A percentile compares a stretch with the other conserved stretches of the same genome.
Conservation (phyloP, 2,329 filamentous ascomycete genomes). For the Aureobasidium sp. region DNA sequence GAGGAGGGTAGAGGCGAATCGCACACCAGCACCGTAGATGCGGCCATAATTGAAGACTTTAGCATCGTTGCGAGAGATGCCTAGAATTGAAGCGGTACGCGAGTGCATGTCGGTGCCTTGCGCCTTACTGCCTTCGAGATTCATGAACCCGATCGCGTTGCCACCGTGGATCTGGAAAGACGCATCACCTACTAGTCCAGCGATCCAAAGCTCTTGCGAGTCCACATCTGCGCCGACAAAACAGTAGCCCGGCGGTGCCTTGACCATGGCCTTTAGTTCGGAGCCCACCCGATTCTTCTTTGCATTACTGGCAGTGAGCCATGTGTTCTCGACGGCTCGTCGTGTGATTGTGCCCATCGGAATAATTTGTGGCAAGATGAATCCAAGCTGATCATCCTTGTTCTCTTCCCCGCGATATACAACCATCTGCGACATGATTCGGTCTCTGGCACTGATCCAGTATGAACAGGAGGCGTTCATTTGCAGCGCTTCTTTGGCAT, state of each 20-base stretch:
- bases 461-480: conserved; percentile 99
- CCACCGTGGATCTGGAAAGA: conserved; percentile 93
- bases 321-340: conserved; percentile 92
- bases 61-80: conserved; percentile 89
- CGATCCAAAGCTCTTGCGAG: conserved; percentile 97
- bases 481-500: conserved; percentile 89
- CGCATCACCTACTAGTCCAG: conserved; percentile 86
- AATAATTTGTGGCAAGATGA: conserved; percentile 90
- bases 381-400: conserved; percentile 48
- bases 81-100: conserved; percentile 82
- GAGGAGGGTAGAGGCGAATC: conserved; percentile 83
- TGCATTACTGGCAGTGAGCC: conserved; percentile 95
- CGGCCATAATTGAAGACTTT: conserved; percentile 99
- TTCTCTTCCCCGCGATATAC: conserved; percentile 66
- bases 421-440: conserved; percentile 92
- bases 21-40: conserved; percentile 95
- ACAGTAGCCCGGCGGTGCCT: conserved; percentile 78
- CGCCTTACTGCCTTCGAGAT: conserved; percentile 88
- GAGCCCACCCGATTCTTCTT: conserved; percentile 95
- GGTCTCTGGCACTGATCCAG: conserved; percentile 92
- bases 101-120: conserved; percentile 93
- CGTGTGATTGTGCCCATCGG: conserved; percentile 98
- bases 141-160: conserved; percentile 98
- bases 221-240: conserved; percentile 98
- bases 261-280: conserved; percentile 94